Percentiles rank a stretch among this genome's conserved stretches.
Evolutionary conservation across 495 filamentous ascomycete species (phyloP).

Genomic region (Neurospora sp.): DNA sequence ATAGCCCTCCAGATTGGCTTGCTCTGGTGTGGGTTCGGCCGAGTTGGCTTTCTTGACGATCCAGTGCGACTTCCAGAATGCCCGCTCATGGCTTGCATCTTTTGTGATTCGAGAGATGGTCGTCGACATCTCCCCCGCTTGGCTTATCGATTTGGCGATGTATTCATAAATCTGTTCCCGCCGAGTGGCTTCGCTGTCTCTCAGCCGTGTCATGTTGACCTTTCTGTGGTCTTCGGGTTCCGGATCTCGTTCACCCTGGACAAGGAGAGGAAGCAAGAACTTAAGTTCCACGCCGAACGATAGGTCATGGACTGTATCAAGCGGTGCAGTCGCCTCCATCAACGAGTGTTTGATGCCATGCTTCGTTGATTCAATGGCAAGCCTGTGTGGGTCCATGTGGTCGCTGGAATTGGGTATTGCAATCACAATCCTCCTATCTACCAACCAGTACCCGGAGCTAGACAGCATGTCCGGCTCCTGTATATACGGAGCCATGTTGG

Average conservation of each 20-base stretch:
- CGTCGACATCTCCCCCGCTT: constrained; percentile 9
- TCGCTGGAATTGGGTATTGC: neutral
- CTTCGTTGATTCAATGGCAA: neutral
- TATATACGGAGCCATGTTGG: neutral
- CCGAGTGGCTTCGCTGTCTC: neutral
- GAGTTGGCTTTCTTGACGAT: constrained; percentile 27
- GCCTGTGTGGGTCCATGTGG: neutral
- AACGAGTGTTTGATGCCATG: neutral
- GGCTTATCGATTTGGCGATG: constrained; percentile 14
- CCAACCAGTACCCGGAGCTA: neutral
- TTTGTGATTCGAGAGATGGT: constrained; percentile 7
- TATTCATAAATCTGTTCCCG: constrained; percentile 5
- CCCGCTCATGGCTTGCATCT: constrained; percentile 6
- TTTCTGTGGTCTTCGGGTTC: neutral
- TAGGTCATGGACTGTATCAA: constrained; percentile 1
- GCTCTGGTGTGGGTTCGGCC: constrained; percentile 11
- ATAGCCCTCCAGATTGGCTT: constrained; percentile 8
- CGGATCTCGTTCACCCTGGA: neutral
- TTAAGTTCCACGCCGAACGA: constrained; percentile 4
- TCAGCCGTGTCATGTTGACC: neutral
- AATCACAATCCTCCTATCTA: neutral
- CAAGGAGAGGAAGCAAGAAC: constrained; percentile 7
- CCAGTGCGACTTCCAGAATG: constrained; percentile 21
- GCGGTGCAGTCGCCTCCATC: neutral
- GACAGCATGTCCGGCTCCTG: neutral